Evolutionary conservation across 2,329 filamentous ascomycete species (phyloP).

Genomic region (Paracoccidioides brasiliensis): DNA sequence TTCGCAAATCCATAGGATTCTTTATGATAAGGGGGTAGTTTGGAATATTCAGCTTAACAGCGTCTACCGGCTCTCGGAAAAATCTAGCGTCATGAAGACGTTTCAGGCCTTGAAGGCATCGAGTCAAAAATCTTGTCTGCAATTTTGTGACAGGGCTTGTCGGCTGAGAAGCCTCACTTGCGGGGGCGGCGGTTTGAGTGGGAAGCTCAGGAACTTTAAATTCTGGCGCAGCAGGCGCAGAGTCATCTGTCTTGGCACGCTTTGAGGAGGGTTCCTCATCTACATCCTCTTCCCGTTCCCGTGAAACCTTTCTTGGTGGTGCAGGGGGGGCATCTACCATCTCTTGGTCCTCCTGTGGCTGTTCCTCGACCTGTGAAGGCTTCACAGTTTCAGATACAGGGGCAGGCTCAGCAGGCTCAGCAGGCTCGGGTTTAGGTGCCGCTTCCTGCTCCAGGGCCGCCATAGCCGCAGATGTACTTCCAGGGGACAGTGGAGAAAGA

Average conservation of each 20-base stretch:
- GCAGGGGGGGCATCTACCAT: constrained; percentile 42
- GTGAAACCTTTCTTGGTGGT: constrained; percentile 48
- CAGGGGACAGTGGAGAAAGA: not conserved
- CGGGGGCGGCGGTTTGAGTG: constrained; percentile 20
- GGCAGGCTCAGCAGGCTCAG: constrained; percentile 6
- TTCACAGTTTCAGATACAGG: constrained; percentile 10
- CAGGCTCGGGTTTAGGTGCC: constrained; percentile 10
- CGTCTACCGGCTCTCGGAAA: constrained; percentile 67
- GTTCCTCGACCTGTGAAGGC: constrained; percentile 12
- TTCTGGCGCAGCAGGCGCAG: constrained; percentile 30
- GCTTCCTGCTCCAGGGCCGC: constrained; percentile 3
- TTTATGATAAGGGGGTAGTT: constrained; percentile 60
- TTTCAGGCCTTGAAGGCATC: constrained; percentile 45
- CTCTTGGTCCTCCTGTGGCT: constrained; percentile 29
- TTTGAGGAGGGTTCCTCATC: constrained; percentile 57
- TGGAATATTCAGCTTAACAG: constrained; percentile 61
- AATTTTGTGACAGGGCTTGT: constrained; percentile 26
- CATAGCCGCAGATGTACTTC: not conserved
- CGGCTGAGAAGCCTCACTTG: constrained; percentile 19
- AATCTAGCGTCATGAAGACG: constrained; percentile 68
- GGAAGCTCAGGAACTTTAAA: constrained; percentile 35
- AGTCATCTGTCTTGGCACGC: constrained; percentile 59
- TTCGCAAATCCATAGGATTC: constrained; percentile 70
- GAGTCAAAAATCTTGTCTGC: constrained; percentile 31
- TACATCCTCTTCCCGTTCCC: constrained; percentile 64